A percentile compares a stretch with the other conserved stretches of the same genome.
Conservation (phyloP, 2,329 filamentous ascomycete species). For the Pseudogymnoascus sp. region DNA sequence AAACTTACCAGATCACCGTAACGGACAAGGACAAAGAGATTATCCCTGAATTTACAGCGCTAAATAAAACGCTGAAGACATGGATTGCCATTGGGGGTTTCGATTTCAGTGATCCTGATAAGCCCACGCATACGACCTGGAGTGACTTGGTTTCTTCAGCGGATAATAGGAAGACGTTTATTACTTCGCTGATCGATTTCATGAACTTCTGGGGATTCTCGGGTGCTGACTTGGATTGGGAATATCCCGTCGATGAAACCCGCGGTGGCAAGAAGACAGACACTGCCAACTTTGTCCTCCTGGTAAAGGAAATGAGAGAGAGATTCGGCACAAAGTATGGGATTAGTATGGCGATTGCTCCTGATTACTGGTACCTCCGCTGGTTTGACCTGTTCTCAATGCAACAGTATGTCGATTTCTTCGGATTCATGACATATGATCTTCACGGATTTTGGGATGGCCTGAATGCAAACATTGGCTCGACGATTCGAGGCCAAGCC, state of each 20-base stretch:
- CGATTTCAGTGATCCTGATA: slow-evolving; percentile 24
- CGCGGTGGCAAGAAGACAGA: slow-evolving; percentile 33
- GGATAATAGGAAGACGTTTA: slow-evolving; percentile 30
- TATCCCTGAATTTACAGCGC: slow-evolving; percentile 22
- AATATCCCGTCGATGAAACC: slow-evolving; percentile 32
- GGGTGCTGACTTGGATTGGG: slow-evolving; percentile 41
- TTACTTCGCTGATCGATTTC: slow-evolving; percentile 28
- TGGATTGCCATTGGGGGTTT: slow-evolving; percentile 18
- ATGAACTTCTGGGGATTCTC: slow-evolving; percentile 33
- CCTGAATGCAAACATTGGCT: slow-evolving; percentile 25
- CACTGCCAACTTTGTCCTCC: slow-evolving; percentile 28
- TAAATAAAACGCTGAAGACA: slow-evolving; percentile 21
- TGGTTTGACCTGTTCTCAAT: slow-evolving; percentile 26
- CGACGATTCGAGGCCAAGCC: slow-evolving; percentile 32
- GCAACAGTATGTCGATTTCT: slow-evolving; percentile 25
- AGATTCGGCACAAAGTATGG: slow-evolving; percentile 32
- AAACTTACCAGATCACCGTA: slow-evolving; percentile 22
- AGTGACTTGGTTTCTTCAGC: slow-evolving; percentile 23
- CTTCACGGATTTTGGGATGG: slow-evolving; percentile 37
- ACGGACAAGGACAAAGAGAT: slow-evolving; percentile 19
- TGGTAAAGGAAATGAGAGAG: slow-evolving; percentile 10
- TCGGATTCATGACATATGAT: slow-evolving; percentile 33
- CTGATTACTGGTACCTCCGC: slow-evolving; percentile 27
- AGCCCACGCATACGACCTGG: slow-evolving; percentile 26
- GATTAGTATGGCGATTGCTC: slow-evolving; percentile 30